Base-by-base conservation (phyloP, 2,329 filamentous ascomycete species). In the Thyridium curvatum region DNA sequence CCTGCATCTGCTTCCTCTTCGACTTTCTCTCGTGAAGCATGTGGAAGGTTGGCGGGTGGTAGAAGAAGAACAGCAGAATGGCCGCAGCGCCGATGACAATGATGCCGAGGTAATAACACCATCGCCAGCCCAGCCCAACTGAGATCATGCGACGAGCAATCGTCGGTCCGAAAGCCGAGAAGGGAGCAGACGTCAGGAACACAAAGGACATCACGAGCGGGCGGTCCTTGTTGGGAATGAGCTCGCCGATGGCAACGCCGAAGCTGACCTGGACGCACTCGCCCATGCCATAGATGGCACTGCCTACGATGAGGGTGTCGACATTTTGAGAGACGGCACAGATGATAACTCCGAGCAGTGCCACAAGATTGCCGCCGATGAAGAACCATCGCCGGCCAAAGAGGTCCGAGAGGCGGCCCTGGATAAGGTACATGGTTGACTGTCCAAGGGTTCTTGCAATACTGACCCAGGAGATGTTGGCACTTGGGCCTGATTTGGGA, bases 171-270 rank as follows among this genome's bases (percentile, higher is more conserved):
- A 61, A 58, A 5, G 54, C 51, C 5, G 58, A 53, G 31, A 62
- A 57, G 3, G 60, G 56, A 3, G 58, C 58, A 29, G 58, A 59
- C 3, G 57, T 56, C 28, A 52, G 37, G 35, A 62, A 62, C 21
- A 62, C 52, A n/a, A 59, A 53, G 2, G 56, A 57, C 6, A 59
- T 37, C 2, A 57, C 56, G 31, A 57, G 46, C 3, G 58, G 54
- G 4, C 62, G 57, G 38, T 65, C 60, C 51, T 66, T 67, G 51
- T 65, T 65, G 12, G 63, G 62, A 12, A 65, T 57, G 18, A 67
- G 48, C 47, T 67, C 64, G n/a, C 59, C 56, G 12, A 66, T 51
- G 7, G 57, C 59, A 8, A 61, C 56, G 30, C 60, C 59, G 42
- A 60, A 62, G 29, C 55, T 60, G 37, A 62, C 45, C 46, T 62